Conservation (phyloP, 257 asterid genomes). For the Handroanthus guayacan region DNA sequence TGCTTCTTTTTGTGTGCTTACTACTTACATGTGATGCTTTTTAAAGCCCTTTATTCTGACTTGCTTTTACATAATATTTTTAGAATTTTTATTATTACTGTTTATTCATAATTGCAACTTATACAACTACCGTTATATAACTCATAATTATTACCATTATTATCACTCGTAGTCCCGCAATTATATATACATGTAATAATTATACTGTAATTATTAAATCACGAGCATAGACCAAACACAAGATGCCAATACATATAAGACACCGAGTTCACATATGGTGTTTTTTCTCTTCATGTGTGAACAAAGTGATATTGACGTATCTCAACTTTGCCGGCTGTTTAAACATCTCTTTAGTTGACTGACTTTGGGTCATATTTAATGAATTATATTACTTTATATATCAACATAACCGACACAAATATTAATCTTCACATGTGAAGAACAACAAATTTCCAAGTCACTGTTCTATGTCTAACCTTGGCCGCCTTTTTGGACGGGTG, state of each 20-base stretch:
- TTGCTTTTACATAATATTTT: no score
- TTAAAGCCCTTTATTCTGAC: no score
- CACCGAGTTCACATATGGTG: not conserved
- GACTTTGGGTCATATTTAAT: not conserved
- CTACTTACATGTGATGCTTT: no score
- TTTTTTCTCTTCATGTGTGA: not conserved
- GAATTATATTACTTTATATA: not conserved
- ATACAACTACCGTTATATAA: no score
- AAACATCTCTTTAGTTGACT: slow-evolving; percentile 38
- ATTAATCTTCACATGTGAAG: slow-evolving; percentile 9
- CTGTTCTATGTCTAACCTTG: not conserved
- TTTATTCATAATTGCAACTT: no score
- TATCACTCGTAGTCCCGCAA: no score
- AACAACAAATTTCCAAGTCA: not conserved
- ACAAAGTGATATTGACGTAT: not conserved
- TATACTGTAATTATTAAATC: no score
- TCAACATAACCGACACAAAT: slow-evolving; percentile 22
- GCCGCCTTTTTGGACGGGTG: not conserved
- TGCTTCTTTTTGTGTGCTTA: no score
- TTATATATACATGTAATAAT: no score
- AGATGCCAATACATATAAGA: not conserved
- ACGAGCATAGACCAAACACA: no score
- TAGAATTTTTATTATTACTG: no score
- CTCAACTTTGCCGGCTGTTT: not conserved
- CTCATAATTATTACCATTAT: no score